phyloP scores from a whole-genome alignment of 2,329 filamentous ascomycete genomes.

The Fusarium sp. region DNA sequence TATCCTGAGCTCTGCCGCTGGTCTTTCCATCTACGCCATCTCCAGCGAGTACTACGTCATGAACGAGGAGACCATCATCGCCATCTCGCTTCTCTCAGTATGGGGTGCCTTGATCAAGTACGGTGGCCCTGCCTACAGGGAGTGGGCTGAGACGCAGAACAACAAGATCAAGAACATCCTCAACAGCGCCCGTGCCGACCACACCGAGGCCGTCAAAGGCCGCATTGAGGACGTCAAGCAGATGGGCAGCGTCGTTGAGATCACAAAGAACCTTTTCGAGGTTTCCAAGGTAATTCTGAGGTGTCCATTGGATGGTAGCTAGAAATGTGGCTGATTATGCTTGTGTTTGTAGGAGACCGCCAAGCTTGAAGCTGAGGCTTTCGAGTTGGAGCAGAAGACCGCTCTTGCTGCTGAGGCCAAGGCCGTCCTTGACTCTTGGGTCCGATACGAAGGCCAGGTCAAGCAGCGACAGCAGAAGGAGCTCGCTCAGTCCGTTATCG shows the following conservation, averaged over 20 bases:
- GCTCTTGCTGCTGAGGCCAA: conserved; percentile 93
- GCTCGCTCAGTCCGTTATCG: conserved; percentile 89
- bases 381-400: conserved; percentile 96
- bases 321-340: conserved; percentile 32
- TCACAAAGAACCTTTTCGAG: conserved; percentile 96
- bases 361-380: conserved; percentile 92
- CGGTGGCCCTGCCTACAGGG: conserved; percentile 87
- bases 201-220: conserved; percentile 93
- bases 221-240: conserved; percentile 95
- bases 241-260: conserved; percentile 90
- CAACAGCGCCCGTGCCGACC: conserved; percentile 91
- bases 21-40: conserved; percentile 91
- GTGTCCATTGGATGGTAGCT: conserved; percentile 7
- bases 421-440: conserved; percentile 95
- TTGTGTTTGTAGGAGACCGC: conserved; percentile 81
- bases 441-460: conserved; percentile 97
- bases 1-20: conserved; percentile 91
- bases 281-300: conserved; percentile 84
- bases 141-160: conserved; percentile 90
- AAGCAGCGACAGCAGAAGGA: conserved; percentile 99
- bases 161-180: conserved; percentile 95
- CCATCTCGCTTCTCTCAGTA: conserved; percentile 89
- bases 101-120: conserved; percentile 94
- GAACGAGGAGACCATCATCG: conserved; percentile 98
- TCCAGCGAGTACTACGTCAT: conserved; percentile 99